Evolutionary conservation across 177 flowering plant species (phyloP), one percentile per base, ranked within the genome.

Genomic region (Telopea speciosissima): DNA sequence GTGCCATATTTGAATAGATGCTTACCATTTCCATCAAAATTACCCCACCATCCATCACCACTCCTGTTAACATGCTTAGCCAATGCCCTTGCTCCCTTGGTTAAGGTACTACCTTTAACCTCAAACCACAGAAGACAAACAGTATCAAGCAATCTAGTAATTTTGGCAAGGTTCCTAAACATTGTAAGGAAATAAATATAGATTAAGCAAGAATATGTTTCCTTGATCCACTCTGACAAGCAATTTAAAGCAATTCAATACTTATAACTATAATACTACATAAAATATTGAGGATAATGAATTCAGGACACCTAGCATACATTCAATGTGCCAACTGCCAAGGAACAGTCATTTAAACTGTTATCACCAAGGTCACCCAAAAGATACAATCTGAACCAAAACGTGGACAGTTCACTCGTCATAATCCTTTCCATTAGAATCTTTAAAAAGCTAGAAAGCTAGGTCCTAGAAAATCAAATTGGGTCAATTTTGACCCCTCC

Each of bases 51-150:
- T 45, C 74, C 76, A 24, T 66, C 70, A 74, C 89, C 83, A 75
- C 90, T 80, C 62, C 97, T 73, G 69, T 76, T 72, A 40, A 79
- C 82, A 78, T 93, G 96, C 79, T 93, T 93, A 59, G 92, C 84
- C 77, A 91, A 83, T 62, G 93, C 95, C 76, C 93, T 84, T 31
- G 97, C 95, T 78, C 97, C 98, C 62, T 65, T 72, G 68, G 84
- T 85, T 80, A 91, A 78, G 73, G 73, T 68, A 62, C 85, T 79
- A 54, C 97, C 86, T 85, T 80, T 83, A 75, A 83, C 85, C 94
- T 90, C 72, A 63, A 80, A 67, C 24, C 73, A 78, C 68, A 56
- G 58, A 62, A 77, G 31, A 23, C 66, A 42, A 24, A 63, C 26
- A 67, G 23, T 36, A 74, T 31, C 26, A 62, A 45, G 58, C 45